Conservation (phyloP, 1,284 basidiomycete species). For the Sphaerobolus stellatus region DNA sequence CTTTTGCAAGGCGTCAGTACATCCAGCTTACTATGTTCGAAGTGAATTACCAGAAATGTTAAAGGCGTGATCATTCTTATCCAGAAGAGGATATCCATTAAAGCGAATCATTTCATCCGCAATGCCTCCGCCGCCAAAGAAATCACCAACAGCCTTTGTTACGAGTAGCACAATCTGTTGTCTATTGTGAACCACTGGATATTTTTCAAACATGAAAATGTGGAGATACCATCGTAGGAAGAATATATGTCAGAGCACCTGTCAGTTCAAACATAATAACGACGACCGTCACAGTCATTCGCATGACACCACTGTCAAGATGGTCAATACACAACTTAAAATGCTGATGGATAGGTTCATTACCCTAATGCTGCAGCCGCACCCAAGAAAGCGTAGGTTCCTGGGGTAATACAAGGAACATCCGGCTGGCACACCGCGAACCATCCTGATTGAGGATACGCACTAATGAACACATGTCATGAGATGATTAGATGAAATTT, state of each 20-base stretch:
- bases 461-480: slow-evolving; percentile 43
- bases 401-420: slow-evolving; percentile 95
- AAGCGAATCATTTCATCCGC: slow-evolving; percentile 97
- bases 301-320: slow-evolving; percentile 82
- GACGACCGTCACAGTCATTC: slow-evolving; percentile 96
- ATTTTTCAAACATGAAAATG: slow-evolving; percentile 4
- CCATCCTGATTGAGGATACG: slow-evolving; percentile 80
- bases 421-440: slow-evolving; percentile 92
- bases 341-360: slow-evolving; percentile 25
- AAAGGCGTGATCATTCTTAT: slow-evolving; percentile 90
- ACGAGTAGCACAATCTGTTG: slow-evolving; percentile 89
- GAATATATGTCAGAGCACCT: slow-evolving; percentile 94
- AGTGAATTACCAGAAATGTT: slow-evolving; percentile 72
- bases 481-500: slow-evolving; percentile 1
- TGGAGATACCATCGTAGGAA: slow-evolving; percentile 89
- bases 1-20: slow-evolving; percentile 38
- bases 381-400: slow-evolving; percentile 94
- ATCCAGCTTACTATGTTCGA: slow-evolving; percentile 16
- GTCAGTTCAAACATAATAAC: slow-evolving; percentile 99
- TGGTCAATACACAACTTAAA: slow-evolving; percentile 21
- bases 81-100: slow-evolving; percentile 95
- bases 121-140: slow-evolving; percentile 89
- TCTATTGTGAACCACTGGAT: neutral
- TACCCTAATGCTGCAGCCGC: slow-evolving; percentile 92
- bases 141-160: slow-evolving; percentile 97